Evolutionary conservation across 2,329 filamentous ascomycete genomes (phyloP).

Genomic region (Fusarium equiseti): DNA sequence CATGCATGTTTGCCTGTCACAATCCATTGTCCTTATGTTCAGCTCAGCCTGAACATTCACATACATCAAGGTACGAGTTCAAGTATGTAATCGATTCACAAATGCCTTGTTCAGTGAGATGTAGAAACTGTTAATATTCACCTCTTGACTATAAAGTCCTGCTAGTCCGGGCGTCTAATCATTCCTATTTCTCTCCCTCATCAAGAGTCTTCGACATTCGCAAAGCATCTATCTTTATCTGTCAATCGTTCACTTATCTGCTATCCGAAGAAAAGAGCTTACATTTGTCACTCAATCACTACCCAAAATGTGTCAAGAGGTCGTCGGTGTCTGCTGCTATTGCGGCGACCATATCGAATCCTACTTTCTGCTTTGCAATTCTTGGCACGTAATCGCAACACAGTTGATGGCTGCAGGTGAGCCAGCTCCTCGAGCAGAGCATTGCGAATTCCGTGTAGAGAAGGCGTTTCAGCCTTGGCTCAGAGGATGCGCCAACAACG

Average conservation of each 20-base stretch:
- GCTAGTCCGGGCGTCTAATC: background rate
- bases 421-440: background rate
- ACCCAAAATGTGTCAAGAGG: conserved; percentile 20
- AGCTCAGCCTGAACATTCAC: background rate
- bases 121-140: background rate
- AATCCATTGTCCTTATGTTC: background rate
- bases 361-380: conserved; percentile 12
- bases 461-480: conserved; percentile 3
- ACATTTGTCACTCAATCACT: background rate
- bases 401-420: background rate
- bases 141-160: background rate
- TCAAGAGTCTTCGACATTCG: background rate
- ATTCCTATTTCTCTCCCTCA: background rate
- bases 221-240: background rate
- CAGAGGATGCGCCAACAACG: conserved; percentile 23
- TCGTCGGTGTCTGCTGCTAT: conserved; percentile 19
- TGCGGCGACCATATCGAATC: conserved; percentile 21
- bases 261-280: background rate
- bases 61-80: background rate
- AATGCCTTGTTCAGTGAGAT: background rate
- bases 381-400: background rate
- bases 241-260: background rate
- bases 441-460: background rate
- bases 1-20: background rate
- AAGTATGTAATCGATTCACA: background rate